Evolutionary conservation across 768 basidiomycete genomes (phyloP).

Genomic region (Megacollybia marginata): DNA sequence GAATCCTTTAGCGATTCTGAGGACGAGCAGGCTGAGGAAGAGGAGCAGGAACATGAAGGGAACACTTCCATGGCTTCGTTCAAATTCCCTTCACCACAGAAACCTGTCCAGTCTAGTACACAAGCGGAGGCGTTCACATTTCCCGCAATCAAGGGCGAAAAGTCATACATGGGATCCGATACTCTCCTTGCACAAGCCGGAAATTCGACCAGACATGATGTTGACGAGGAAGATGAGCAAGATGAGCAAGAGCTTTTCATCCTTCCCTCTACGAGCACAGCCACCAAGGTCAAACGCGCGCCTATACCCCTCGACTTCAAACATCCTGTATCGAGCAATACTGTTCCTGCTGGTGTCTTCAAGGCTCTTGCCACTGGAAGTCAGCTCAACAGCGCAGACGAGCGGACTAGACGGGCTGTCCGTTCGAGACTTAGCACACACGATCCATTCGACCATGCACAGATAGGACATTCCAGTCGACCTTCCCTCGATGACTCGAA

Average conservation of each 20-base stretch:
- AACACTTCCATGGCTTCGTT: conserved; percentile 68
- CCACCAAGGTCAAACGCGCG: conserved; percentile 46
- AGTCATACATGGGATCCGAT: too few relatives aligned
- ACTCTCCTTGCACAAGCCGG: too few relatives aligned
- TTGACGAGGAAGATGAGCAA: background rate
- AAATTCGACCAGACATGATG: too few relatives aligned
- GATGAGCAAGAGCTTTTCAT: conserved; percentile 20
- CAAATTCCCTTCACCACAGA: conserved; percentile 53
- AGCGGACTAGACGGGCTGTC: conserved; percentile 62
- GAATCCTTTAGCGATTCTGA: conserved; percentile 20
- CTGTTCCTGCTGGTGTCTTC: conserved; percentile 81
- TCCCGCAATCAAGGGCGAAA: background rate
- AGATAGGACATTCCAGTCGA: conserved; percentile 16
- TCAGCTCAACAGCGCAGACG: conserved; percentile 34
- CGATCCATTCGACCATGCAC: conserved; percentile 64
- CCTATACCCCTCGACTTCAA: conserved; percentile 77
- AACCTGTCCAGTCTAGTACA: too few relatives aligned
- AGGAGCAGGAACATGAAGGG: conserved; percentile 32
- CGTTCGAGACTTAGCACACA: conserved; percentile 71
- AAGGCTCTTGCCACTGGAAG: conserved; percentile 55
- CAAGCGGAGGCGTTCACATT: background rate
- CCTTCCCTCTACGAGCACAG: background rate
- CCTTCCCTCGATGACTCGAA: conserved; percentile 76
- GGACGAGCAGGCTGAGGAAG: conserved; percentile 24
- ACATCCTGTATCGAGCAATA: conserved; percentile 57